Percentiles rank a stretch among this genome's conserved stretches.
Conservation (phyloP, 306 rosid genomes). For the Biancaea sappan region DNA sequence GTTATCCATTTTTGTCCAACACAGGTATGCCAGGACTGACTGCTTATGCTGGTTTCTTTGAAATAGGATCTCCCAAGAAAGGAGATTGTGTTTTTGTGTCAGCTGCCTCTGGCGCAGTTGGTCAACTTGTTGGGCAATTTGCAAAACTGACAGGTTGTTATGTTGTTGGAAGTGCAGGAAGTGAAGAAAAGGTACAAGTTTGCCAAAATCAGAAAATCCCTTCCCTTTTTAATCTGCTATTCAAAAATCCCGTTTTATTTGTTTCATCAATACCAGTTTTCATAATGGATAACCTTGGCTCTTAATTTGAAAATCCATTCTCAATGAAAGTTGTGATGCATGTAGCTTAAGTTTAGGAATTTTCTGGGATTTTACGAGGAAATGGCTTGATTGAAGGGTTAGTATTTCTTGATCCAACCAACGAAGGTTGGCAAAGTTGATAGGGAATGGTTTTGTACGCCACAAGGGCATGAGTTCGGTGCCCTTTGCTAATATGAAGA, state of each 20-base stretch:
- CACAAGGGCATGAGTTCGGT: no score
- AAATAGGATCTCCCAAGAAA: constrained; percentile 14
- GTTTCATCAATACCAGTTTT: not conserved
- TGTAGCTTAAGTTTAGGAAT: no score
- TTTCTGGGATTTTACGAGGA: no score
- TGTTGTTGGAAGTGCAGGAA: constrained; percentile 44
- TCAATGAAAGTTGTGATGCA: not conserved
- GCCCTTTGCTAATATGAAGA: no score
- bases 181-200: constrained; percentile 32
- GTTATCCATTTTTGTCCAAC: no score
- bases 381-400: no score
- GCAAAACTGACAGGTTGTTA: constrained; percentile 28
- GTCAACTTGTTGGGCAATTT: constrained; percentile 15
- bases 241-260: not conserved
- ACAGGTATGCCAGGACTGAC: constrained; percentile 42
- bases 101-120: constrained; percentile 5
- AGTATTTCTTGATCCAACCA: no score
- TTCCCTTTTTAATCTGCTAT: not conserved
- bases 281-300: not conserved
- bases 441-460: no score
- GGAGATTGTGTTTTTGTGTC: constrained; percentile 7
- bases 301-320: not conserved
- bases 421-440: no score
- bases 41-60: constrained; percentile 15
- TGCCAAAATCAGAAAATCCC: not conserved